A percentile compares a stretch with the other conserved stretches of the same genome.
Conservation (phyloP, 2,329 filamentous ascomycete genomes). For the Mycosphaerella sp. region DNA sequence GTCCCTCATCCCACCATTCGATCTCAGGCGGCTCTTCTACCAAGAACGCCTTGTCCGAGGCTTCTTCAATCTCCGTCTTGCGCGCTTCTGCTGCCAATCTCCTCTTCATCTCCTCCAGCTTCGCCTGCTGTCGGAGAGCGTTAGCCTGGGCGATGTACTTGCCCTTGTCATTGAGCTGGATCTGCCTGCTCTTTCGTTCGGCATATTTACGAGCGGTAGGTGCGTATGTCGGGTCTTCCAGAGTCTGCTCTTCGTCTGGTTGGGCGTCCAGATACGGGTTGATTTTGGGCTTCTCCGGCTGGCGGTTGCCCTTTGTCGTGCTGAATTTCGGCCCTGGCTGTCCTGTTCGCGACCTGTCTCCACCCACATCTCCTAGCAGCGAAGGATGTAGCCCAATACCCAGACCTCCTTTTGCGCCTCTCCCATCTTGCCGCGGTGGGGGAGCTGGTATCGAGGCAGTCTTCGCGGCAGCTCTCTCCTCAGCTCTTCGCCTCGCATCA, state of each 20-base stretch:
- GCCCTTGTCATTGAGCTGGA: slow-evolving; percentile 90
- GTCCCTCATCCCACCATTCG: slow-evolving; percentile 96
- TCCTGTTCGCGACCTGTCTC: slow-evolving; percentile 39
- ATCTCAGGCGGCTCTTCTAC: slow-evolving; percentile 73
- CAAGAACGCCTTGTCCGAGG: slow-evolving; percentile 83
- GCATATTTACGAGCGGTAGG: slow-evolving; percentile 57
- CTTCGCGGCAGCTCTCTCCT: slow-evolving; percentile 21
- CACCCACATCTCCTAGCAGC: slow-evolving; percentile 51
- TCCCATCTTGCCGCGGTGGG: slow-evolving; percentile 44
- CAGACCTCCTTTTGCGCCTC: slow-evolving; percentile 58
- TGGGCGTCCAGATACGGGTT: slow-evolving; percentile 38
- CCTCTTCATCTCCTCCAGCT: slow-evolving; percentile 90
- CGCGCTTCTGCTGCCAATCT: slow-evolving; percentile 80
- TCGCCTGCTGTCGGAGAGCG: slow-evolving; percentile 77
- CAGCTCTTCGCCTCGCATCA: slow-evolving; percentile 28
- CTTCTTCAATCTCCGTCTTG: slow-evolving; percentile 90
- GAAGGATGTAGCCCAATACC: slow-evolving; percentile 74
- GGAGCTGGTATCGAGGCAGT: slow-evolving; percentile 26
- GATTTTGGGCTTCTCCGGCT: slow-evolving; percentile 41
- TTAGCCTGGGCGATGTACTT: slow-evolving; percentile 96
- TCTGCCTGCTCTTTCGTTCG: slow-evolving; percentile 66
- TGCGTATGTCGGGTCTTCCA: slow-evolving; percentile 46
- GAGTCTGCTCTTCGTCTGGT: slow-evolving; percentile 52
- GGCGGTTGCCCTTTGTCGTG: slow-evolving; percentile 51
- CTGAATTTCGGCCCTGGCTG: slow-evolving; percentile 48